Evolutionary conservation across 352 stramenopile species (phyloP), one percentile per base, ranked within the genome.

Genomic region (Phytophthora podocarpi): DNA sequence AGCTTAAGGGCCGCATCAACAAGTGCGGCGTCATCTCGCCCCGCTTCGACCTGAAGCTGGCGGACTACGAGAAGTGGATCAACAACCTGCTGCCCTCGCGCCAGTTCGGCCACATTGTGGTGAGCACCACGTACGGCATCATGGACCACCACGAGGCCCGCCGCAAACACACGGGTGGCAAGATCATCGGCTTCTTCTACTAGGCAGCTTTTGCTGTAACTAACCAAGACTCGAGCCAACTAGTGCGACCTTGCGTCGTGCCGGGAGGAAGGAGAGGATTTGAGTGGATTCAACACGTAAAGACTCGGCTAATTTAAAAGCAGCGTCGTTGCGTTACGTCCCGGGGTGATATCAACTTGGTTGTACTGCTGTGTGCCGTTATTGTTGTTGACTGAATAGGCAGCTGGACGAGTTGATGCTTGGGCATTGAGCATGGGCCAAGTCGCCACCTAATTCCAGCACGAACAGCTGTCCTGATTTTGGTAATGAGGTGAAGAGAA

Each of bases 111-210:
- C 97, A 99, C 84, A 97, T 99, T 70, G 93, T 96, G 16, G 64
- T 96, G 35, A 88, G 74, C 60, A 96, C 87, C 40, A 96, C 87
- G 59, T 96, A 91, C 77, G 87, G 87, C 77, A 96, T 96, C 82
- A 96, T 96, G 87, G 87, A 96, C 80, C 87, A 96, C 82, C 85
- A 94, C 80, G 87, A 96, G 72, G 98, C 98, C 46, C 96, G 97
- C 76, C 95, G 97, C 74, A 99, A 99, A 97, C 97, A 99, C 88
- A 99, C 97, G 42, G 98, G 98, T 97, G 98, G 98, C 78, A 99
- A 99, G 92, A 89, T 99, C 83, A 95, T 99, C 62, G 98, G 97
- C 65, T 99, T 99, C 85, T 99, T 99, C 88, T 99, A 99, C 86
- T 99, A 97, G 82, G 61, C 36, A 20, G 24, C n/a, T n/a, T n/a